Conservation (phyloP, 768 basidiomycete species). For the Multifurca ochricompacta region DNA sequence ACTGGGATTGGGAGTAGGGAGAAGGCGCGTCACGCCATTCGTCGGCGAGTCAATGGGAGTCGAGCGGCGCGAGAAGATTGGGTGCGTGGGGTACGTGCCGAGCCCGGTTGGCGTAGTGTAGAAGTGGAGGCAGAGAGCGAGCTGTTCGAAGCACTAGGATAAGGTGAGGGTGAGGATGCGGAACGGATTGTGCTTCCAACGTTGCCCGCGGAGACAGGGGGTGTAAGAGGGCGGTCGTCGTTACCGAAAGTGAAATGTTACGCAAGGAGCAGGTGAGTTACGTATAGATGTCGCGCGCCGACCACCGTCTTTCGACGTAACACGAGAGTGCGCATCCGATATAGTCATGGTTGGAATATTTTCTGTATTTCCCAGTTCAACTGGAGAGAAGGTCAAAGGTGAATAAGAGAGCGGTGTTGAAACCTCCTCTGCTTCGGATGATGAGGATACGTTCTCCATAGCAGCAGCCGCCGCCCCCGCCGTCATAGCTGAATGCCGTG, state of each 20-base stretch:
- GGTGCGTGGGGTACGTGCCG: slow-evolving; percentile 7
- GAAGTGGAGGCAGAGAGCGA: slow-evolving; percentile 9
- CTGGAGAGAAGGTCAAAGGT: background rate
- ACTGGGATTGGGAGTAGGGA: slow-evolving; percentile 4
- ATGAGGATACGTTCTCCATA: no score
- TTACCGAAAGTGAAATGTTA: background rate
- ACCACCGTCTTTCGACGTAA: background rate
- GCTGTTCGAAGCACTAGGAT: slow-evolving; percentile 3
- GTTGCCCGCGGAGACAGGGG: slow-evolving; percentile 5
- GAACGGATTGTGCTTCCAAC: background rate
- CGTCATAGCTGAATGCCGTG: background rate
- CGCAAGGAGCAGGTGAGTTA: background rate
- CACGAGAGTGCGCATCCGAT: background rate
- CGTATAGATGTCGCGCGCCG: background rate
- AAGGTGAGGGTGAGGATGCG: background rate
- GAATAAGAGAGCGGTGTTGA: background rate
- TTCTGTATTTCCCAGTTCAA: background rate
- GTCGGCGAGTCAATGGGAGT: slow-evolving; percentile 12
- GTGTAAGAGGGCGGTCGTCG: slow-evolving; percentile 15
- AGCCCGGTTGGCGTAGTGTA: slow-evolving; percentile 1
- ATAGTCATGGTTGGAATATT: background rate
- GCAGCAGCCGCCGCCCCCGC: background rate
- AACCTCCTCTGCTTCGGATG: no score
- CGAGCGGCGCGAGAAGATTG: slow-evolving; percentile 6
- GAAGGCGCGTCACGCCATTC: slow-evolving; percentile 7